Percentiles rank a stretch among this genome's conserved stretches.
Conservation (phyloP, 768 basidiomycete species). For the Nevesoporus exiguus region DNA sequence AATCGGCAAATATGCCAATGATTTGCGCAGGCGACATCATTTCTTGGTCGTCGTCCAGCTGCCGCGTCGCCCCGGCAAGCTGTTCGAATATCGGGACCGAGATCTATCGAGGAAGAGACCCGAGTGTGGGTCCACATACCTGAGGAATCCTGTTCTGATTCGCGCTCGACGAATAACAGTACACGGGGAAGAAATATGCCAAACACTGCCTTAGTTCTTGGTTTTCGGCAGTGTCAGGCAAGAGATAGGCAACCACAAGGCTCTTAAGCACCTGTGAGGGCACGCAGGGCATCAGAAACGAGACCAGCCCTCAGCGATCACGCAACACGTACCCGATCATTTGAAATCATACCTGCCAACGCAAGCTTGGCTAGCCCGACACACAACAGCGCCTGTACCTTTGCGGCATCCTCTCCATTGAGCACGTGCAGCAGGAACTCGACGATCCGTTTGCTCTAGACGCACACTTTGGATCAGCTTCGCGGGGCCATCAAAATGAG, state of each 20-base stretch:
- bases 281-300: not conserved
- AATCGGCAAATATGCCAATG: constrained; percentile 77
- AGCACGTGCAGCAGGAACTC: constrained; percentile 61
- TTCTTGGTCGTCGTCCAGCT: constrained; percentile 71
- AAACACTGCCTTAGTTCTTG: constrained; percentile 83
- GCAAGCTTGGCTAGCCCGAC: constrained; percentile 86
- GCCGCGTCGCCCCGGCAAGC: constrained; percentile 53
- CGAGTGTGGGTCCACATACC: too few relatives aligned
- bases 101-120: constrained; percentile 42
- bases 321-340: constrained; percentile 53
- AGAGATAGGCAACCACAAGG: constrained; percentile 63
- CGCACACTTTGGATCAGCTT: not conserved
- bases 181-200: constrained; percentile 82
- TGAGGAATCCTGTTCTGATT: constrained; percentile 51
- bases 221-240: constrained; percentile 76
- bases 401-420: constrained; percentile 51
- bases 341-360: constrained; percentile 68
- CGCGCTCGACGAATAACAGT: constrained; percentile 68
- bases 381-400: constrained; percentile 68
- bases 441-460: constrained; percentile 54
- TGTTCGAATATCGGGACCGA: constrained; percentile 67
- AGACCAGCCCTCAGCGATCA: not conserved
- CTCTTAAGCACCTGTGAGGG: constrained; percentile 48
- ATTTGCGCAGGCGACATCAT: constrained; percentile 70
- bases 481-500: not conserved